A percentile compares a stretch with the other conserved stretches of the same genome.
Conservation (phyloP, 805 yeast species). For the Yarrowia sp. region DNA sequence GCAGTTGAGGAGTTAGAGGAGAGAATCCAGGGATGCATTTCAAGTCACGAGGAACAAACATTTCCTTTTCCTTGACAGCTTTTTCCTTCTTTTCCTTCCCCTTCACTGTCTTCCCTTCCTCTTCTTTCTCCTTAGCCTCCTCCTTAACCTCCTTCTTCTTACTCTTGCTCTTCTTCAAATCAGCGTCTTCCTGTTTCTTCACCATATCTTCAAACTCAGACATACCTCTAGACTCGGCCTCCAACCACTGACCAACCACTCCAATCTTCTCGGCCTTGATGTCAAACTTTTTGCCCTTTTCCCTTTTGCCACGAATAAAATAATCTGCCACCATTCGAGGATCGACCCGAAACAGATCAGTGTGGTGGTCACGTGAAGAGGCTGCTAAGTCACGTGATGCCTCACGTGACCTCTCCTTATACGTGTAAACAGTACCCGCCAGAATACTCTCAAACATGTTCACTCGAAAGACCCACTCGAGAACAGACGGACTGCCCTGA, state of each 20-base stretch:
- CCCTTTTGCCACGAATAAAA: neutral
- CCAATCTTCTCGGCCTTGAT: slow-evolving; percentile 16
- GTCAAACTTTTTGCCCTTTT: neutral
- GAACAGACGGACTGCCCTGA: neutral
- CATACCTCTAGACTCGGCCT: neutral
- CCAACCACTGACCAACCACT: neutral
- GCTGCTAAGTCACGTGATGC: no score
- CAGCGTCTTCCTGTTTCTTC: neutral
- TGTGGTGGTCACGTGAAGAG: neutral
- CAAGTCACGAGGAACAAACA: neutral
- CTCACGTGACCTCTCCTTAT: neutral
- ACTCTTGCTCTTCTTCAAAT: neutral
- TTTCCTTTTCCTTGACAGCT: neutral
- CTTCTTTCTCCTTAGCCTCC: neutral
- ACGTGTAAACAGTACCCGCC: neutral
- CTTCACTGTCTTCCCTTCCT: neutral
- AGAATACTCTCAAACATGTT: slow-evolving; percentile 23
- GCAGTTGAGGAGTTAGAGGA: neutral
- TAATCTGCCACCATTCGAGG: slow-evolving; percentile 1
- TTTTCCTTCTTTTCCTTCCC: neutral
- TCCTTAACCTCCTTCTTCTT: neutral
- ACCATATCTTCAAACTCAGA: neutral
- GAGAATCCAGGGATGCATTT: neutral
- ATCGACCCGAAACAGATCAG: neutral
- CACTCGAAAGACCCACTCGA: slow-evolving; percentile 18